Percentiles rank a stretch among this genome's conserved stretches.
Conservation (phyloP, 2,329 filamentous ascomycete genomes). For the Penicillium sp. region DNA sequence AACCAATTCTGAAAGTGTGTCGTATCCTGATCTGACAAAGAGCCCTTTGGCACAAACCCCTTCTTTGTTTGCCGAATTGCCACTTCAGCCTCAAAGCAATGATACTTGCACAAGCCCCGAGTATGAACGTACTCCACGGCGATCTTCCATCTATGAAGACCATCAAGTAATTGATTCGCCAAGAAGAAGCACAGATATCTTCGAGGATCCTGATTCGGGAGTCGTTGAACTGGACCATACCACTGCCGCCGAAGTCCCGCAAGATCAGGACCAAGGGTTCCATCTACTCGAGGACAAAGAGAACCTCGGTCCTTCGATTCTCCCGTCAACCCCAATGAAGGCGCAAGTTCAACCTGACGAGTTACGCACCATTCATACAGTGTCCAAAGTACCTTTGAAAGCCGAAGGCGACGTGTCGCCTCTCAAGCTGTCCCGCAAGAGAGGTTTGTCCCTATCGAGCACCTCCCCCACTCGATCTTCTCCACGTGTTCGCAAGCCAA, state of each 20-base stretch:
- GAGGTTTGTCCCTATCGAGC: slow-evolving; percentile 53
- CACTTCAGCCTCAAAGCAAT: slow-evolving; percentile 11
- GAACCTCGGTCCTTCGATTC: slow-evolving; percentile 23
- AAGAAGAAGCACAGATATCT: slow-evolving; percentile 15
- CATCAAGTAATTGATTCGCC: slow-evolving; percentile 12
- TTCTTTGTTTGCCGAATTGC: slow-evolving; percentile 13
- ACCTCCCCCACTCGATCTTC: slow-evolving; percentile 38
- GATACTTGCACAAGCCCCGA: slow-evolving; percentile 11
- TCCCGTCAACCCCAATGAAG: slow-evolving; percentile 58
- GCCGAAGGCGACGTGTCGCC: slow-evolving; percentile 55
- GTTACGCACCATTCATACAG: slow-evolving; percentile 64
- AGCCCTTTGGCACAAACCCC: slow-evolving; percentile 19
- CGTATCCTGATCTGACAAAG: slow-evolving; percentile 23
- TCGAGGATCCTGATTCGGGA: slow-evolving; percentile 21
- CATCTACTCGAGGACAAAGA: slow-evolving; percentile 29
- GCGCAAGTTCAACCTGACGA: slow-evolving; percentile 38
- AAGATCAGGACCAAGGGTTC: slow-evolving; percentile 10
- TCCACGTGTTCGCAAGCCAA: slow-evolving; percentile 26
- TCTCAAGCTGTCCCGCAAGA: slow-evolving; percentile 45
- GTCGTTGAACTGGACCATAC: background rate
- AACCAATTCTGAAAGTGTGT: slow-evolving; percentile 13
- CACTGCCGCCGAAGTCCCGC: background rate
- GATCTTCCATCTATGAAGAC: slow-evolving; percentile 7
- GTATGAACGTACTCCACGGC: slow-evolving; percentile 11
- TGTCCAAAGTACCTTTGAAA: slow-evolving; percentile 74